A percentile compares a stretch with the other conserved stretches of the same genome.
These are phyloP conservation scores for Claviceps maximensis DNA, from an alignment of 2,329 filamentous ascomycete genomes.

Conservation along the genomic window DNA sequence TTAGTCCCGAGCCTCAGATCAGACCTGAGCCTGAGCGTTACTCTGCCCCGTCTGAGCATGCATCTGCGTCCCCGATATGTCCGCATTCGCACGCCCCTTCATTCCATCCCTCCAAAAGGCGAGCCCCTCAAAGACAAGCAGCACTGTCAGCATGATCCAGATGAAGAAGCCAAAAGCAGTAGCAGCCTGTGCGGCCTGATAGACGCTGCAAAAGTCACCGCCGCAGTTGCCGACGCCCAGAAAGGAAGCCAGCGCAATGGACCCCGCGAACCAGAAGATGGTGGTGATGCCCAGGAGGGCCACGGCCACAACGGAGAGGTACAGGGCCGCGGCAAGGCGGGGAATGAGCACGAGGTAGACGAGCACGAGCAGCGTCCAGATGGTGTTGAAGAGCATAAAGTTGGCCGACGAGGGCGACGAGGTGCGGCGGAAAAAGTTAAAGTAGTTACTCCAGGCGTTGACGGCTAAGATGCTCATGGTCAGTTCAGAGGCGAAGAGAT, in stretches of 20 bases:
- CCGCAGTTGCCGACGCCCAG: constrained; percentile 40
- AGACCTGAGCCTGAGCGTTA: constrained; percentile 1
- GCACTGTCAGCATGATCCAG: constrained; percentile 37
- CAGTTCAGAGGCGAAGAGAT: not conserved
- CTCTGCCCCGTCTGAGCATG: constrained; percentile 9
- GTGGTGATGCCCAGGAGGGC: constrained; percentile 58
- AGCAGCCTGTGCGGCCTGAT: constrained; percentile 44
- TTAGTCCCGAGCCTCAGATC: too few relatives aligned
- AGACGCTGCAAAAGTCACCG: constrained; percentile 33
- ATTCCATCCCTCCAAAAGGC: constrained; percentile 20
- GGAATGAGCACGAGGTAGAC: constrained; percentile 58
- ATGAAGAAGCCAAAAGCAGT: constrained; percentile 54
- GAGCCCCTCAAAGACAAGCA: constrained; percentile 34
- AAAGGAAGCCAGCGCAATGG: constrained; percentile 60
- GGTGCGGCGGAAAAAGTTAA: constrained; percentile 11
- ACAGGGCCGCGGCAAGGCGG: constrained; percentile 43
- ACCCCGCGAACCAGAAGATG: constrained; percentile 83
- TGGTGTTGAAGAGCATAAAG: constrained; percentile 67
- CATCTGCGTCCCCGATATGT: constrained; percentile 10
- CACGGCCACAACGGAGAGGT: constrained; percentile 53
- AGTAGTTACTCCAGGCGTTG: not conserved
- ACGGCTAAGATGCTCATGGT: constrained; percentile 6
- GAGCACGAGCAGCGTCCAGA: constrained; percentile 64
- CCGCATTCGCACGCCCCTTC: constrained; percentile 16
- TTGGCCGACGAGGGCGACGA: constrained; percentile 50